Evolutionary conservation across 345 rosid species (phyloP).

Genomic region (Eucalyptus cladocalyx): DNA sequence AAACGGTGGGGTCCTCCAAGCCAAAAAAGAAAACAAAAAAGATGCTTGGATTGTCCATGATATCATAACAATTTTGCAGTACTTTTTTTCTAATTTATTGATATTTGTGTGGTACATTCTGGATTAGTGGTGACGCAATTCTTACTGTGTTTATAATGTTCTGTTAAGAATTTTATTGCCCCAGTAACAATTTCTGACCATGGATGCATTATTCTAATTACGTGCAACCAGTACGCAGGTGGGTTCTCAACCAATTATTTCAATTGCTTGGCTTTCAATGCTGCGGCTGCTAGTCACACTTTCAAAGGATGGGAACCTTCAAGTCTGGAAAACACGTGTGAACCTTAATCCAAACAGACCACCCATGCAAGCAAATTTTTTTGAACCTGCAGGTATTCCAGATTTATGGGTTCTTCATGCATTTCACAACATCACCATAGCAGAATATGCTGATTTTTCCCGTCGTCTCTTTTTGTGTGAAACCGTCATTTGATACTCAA

Average conservation of each 20-base stretch:
- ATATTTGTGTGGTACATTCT: not conserved
- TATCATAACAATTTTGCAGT: not conserved
- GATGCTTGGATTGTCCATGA: not conserved
- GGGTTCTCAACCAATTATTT: conserved; percentile 87
- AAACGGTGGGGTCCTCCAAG: not conserved
- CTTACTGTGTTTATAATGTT: not conserved
- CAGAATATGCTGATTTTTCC: not conserved
- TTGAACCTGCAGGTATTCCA: conserved; percentile 77
- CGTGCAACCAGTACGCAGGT: conserved; percentile 57
- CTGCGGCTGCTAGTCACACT: conserved; percentile 76
- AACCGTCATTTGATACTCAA: not conserved
- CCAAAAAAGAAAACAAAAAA: not conserved
- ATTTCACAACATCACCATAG: not conserved
- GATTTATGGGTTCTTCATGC: not conserved
- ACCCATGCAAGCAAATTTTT: conserved; percentile 86
- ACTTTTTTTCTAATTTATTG: not conserved
- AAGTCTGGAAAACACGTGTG: conserved; percentile 89
- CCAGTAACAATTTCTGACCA: not conserved
- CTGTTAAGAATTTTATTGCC: not conserved
- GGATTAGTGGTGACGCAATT: not conserved
- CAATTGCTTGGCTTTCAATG: conserved; percentile 84
- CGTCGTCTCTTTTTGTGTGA: not conserved
- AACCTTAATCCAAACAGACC: conserved; percentile 80
- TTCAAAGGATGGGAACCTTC: conserved; percentile 85
- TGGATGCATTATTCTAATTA: not conserved